Evolutionary conservation across 1,284 basidiomycete species (phyloP), one percentile per base, ranked within the genome.

Genomic region (Phylloboletellus chloephorus): DNA sequence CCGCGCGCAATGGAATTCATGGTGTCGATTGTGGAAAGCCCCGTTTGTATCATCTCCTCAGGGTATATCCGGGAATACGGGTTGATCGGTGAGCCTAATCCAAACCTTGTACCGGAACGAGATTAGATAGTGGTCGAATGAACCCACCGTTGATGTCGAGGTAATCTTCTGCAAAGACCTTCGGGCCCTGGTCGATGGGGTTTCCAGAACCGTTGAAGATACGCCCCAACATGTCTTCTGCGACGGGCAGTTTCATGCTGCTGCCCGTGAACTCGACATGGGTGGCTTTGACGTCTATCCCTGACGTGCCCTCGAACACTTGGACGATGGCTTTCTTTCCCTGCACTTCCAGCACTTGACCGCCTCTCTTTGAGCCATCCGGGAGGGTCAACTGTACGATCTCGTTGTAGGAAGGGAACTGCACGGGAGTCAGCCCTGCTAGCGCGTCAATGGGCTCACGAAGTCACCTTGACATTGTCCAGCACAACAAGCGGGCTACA

Each of bases 1-100:
- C 96, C 96, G 73, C 96, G 92, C 44, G 96, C 96, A 63, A 99
- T 98, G 49, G 95, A 96, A 72, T 98, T 96, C 94, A 98, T 97
- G 37, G 82, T 84, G 67, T 98, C 93, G 62, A 98, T 97, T 23
- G 96, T 98, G 28, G 95, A 98, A 63, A 98, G 98, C 72, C 96
- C 96, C 15, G 96, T 98, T 68, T 98, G 96, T 54, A 99, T 98
- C 96, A 99, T 99, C 72, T 99, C 95, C 68, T 98, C 96, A 49
- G 96, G 96, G 71, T 99, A 98, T 69, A 98, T 97, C 64, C 96
- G 93, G 48, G 92, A 93, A 72, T 87, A 98, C 12, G 96, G 96
- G 71, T 99, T 99, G 72, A 98, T 98, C 37, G 95, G 96, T 5
- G 93, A 96, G 49, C 94, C 92, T 95, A 54, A 31, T 52, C 43